phyloP scores from a whole-genome alignment of 2,329 filamentous ascomycete species.

The Fusarium begoniae region DNA sequence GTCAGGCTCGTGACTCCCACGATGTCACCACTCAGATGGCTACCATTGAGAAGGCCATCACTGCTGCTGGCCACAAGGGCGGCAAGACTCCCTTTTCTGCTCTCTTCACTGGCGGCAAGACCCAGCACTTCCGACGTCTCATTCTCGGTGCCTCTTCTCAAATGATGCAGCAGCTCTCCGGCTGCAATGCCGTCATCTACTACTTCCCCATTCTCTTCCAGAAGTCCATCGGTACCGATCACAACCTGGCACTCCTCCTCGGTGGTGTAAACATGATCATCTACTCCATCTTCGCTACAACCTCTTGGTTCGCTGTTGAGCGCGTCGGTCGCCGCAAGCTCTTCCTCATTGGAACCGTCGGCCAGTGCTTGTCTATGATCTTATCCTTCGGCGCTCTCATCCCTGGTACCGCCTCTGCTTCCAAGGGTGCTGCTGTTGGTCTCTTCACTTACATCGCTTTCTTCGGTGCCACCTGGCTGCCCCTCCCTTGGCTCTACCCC shows the following conservation, averaged over 20 bases:
- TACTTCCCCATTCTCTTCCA: constrained; percentile 68
- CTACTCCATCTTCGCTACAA: constrained; percentile 65
- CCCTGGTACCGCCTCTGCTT: constrained; percentile 62
- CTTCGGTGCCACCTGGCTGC: constrained; percentile 72
- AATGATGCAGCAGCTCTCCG: constrained; percentile 71
- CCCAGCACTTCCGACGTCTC: constrained; percentile 72
- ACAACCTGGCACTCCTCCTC: constrained; percentile 59
- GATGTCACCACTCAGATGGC: constrained; percentile 67
- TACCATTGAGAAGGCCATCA: constrained; percentile 59
- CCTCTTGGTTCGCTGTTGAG: constrained; percentile 63
- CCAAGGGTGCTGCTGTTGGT: constrained; percentile 74
- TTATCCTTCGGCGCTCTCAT: constrained; percentile 72
- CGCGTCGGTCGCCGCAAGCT: constrained; percentile 57
- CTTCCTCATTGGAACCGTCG: constrained; percentile 55
- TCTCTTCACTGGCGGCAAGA: constrained; percentile 69
- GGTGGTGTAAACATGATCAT: constrained; percentile 62
- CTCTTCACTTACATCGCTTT: constrained; percentile 76
- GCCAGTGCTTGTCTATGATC: constrained; percentile 66
- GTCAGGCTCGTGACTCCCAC: constrained; percentile 56
- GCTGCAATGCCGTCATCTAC: constrained; percentile 68
- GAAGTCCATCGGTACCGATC: constrained; percentile 36
- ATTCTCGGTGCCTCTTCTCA: constrained; percentile 67
- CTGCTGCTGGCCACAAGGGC: constrained; percentile 58
- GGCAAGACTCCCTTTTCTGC: constrained; percentile 60
- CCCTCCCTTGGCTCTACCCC: constrained; percentile 68